Percentiles rank a stretch among this genome's conserved stretches.
These are phyloP conservation scores for Calocybe cyanea DNA, from an alignment of 768 basidiomycete genomes.

Conservation along the genomic window DNA sequence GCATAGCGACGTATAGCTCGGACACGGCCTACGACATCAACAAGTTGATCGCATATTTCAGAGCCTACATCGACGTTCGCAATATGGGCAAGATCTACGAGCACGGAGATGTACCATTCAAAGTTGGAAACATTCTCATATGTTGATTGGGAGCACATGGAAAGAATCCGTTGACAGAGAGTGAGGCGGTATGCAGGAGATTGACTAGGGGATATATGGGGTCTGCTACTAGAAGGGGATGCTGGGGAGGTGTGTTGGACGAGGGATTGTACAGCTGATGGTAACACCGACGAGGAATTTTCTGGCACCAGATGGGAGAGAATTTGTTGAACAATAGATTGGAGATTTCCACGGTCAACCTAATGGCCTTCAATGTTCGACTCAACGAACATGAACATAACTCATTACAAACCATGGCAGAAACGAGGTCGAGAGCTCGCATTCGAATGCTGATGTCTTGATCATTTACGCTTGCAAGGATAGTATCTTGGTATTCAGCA, in stretches of 20 bases:
- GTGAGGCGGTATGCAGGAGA: conserved; percentile 84
- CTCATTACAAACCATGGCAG: conserved; percentile 71
- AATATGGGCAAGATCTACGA: conserved; percentile 88
- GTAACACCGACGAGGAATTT: conserved; percentile 40
- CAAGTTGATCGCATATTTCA: conserved; percentile 77
- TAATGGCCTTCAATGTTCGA: conserved; percentile 24
- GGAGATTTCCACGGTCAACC: conserved; percentile 82
- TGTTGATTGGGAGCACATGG: conserved; percentile 78
- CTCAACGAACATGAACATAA: conserved; percentile 1
- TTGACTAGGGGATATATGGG: conserved; percentile 52
- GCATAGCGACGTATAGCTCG: conserved; percentile 71
- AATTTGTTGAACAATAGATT: conserved; percentile 86
- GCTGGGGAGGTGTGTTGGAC: conserved; percentile 34
- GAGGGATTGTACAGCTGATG: conserved; percentile 61
- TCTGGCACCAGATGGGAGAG: conserved; percentile 80
- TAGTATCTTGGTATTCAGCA: conserved; percentile 88
- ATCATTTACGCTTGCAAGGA: conserved; percentile 86
- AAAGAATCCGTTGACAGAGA: conserved; percentile 77
- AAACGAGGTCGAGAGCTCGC: conserved; percentile 90
- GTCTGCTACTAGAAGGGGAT: conserved; percentile 29
- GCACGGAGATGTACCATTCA: conserved; percentile 96
- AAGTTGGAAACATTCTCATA: conserved; percentile 91
- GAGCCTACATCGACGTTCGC: conserved; percentile 75
- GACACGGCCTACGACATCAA: conserved; percentile 86
- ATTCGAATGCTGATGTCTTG: conserved; percentile 94